Percentiles rank a stretch among this genome's conserved stretches.
These are phyloP conservation scores for Rasamsonia emersonii DNA, from an alignment of 2,329 filamentous ascomycete genomes.

Conservation along the genomic window DNA sequence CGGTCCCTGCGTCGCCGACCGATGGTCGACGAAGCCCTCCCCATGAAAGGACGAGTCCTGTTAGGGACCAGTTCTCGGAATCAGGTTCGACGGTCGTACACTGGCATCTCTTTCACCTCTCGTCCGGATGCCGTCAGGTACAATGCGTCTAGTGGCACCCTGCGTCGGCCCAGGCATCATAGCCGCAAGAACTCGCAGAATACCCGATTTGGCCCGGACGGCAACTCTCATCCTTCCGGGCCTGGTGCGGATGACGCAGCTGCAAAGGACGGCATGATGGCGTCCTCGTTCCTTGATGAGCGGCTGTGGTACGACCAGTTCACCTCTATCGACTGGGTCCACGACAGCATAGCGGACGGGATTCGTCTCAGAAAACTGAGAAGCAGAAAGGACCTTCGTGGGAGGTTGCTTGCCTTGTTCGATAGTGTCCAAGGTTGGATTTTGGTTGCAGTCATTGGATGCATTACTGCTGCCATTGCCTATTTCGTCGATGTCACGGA, in stretches of 20 bases:
- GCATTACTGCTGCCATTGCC: constrained; percentile 73
- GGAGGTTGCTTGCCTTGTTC: constrained; percentile 65
- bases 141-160: constrained; percentile 24
- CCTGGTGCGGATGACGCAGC: constrained; percentile 36
- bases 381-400: constrained; percentile 72
- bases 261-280: constrained; percentile 43
- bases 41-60: constrained; percentile 15
- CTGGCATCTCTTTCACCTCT: constrained; percentile 23
- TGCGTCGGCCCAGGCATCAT: constrained; percentile 35
- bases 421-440: constrained; percentile 94
- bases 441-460: constrained; percentile 79
- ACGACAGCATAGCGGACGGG: constrained; percentile 91
- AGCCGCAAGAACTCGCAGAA: constrained; percentile 43
- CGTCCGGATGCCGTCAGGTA: constrained; percentile 27
- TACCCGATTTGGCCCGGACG: constrained; percentile 42
- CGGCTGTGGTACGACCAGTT: constrained; percentile 98
- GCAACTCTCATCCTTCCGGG: constrained; percentile 49
- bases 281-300: constrained; percentile 65
- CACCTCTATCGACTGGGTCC: constrained; percentile 95
- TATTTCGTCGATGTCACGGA: constrained; percentile 88
- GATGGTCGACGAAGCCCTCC: constrained; percentile 22
- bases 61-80: constrained; percentile 3
- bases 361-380: constrained; percentile 78
- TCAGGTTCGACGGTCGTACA: constrained; percentile 32
- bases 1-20: constrained; percentile 29